phyloP scores from a whole-genome alignment of 345 rosid species.

The Balakata baccata region DNA sequence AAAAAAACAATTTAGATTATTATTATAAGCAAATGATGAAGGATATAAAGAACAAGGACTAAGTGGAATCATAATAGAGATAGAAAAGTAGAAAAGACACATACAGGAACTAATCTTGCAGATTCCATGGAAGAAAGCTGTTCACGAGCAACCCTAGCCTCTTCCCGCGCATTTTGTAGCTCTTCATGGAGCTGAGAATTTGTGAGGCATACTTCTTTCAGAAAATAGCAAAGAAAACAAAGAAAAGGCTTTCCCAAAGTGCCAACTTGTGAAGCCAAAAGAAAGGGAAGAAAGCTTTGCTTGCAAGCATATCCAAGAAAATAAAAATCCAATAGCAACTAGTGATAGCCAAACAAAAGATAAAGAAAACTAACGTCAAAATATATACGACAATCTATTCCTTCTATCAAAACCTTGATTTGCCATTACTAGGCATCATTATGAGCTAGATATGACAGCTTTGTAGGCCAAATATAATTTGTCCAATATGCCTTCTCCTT shows the following conservation, averaged over 20 bases:
- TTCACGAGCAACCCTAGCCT: constrained; percentile 53
- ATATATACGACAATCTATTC: background rate
- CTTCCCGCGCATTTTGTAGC: constrained; percentile 58
- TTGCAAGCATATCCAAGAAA: background rate
- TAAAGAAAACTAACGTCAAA: background rate
- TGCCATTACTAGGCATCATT: background rate
- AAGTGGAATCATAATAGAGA: constrained; percentile 18
- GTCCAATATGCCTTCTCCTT: background rate
- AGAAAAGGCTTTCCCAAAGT: no score
- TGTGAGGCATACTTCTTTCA: constrained; percentile 13
- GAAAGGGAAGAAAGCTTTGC: background rate
- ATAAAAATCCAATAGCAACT: background rate
- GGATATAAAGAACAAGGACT: constrained; percentile 12
- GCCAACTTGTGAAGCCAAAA: background rate
- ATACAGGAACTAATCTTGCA: constrained; percentile 38
- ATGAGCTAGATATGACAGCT: background rate
- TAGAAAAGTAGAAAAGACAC: constrained; percentile 17
- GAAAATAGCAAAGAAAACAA: background rate
- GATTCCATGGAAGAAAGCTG: constrained; percentile 45
- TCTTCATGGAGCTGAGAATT: constrained; percentile 54
- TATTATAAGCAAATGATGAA: background rate
- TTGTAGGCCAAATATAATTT: background rate
- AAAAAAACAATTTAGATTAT: background rate
- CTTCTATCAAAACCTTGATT: background rate
- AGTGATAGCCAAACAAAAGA: background rate